Evolutionary conservation across 1,284 basidiomycete species (phyloP).

Genomic region (Polyporus tsugae): DNA sequence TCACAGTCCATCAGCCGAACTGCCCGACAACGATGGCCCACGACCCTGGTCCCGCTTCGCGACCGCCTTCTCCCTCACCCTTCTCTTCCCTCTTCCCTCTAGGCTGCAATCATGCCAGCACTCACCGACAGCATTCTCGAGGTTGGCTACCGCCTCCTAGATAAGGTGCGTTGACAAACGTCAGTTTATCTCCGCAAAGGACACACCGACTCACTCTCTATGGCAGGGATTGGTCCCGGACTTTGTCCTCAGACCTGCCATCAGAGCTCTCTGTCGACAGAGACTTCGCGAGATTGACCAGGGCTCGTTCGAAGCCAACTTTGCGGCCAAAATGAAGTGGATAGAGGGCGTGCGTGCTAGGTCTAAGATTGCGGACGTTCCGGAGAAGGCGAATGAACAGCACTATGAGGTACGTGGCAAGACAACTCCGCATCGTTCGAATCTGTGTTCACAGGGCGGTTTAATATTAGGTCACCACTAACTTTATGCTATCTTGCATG

Average conservation of each 20-base stretch:
- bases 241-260: constrained; percentile 64
- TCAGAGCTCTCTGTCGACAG: constrained; percentile 66
- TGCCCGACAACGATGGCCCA: constrained; percentile 9
- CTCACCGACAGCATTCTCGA: constrained; percentile 28
- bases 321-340: constrained; percentile 73
- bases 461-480: constrained; percentile 63
- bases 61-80: not conserved
- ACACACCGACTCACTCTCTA: not conserved
- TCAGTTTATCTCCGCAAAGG: not conserved
- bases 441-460: not conserved
- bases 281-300: constrained; percentile 69
- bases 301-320: constrained; percentile 69
- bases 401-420: constrained; percentile 71
- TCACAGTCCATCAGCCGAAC: constrained; percentile 12
- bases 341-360: constrained; percentile 61
- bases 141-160: constrained; percentile 40
- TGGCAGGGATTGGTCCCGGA: constrained; percentile 68
- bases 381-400: constrained; percentile 81
- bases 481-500: constrained; percentile 72
- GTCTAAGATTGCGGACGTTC: constrained; percentile 68
- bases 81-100: not conserved
- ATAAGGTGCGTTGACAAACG: constrained; percentile 34
- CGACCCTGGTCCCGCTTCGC: not conserved
- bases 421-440: not conserved
- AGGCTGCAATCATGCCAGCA: constrained; percentile 16